Percentiles rank a stretch among this genome's conserved stretches.
phyloP scores from a whole-genome alignment of 768 basidiomycete genomes.

The Amanita pallidorosea region DNA sequence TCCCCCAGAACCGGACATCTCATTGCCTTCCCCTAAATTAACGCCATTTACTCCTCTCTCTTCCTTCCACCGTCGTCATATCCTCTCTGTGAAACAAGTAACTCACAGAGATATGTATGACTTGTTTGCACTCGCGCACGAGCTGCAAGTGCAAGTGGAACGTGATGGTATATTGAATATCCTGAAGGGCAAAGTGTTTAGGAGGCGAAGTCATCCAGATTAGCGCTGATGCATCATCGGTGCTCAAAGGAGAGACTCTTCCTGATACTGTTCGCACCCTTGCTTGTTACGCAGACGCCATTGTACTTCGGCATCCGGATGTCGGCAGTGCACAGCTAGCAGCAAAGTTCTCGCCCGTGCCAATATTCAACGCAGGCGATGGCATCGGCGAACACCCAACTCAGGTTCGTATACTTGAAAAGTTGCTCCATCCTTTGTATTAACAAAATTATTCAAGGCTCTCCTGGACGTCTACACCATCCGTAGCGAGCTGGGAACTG shows the following conservation, averaged over 20 bases:
- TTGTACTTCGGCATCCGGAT: slow-evolving; percentile 91
- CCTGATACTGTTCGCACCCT: slow-evolving; percentile 91
- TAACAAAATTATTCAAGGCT: slow-evolving; percentile 34
- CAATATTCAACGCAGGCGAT: slow-evolving; percentile 94
- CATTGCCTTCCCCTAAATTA: slow-evolving; percentile 35
- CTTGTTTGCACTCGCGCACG: slow-evolving; percentile 88
- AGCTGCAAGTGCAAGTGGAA: slow-evolving; percentile 96
- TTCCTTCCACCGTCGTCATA: slow-evolving; percentile 87
- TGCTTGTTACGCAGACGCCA: slow-evolving; percentile 90
- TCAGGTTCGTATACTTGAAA: slow-evolving; percentile 45
- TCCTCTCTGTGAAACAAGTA: slow-evolving; percentile 92
- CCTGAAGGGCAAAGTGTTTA: slow-evolving; percentile 82
- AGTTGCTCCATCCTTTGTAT: background rate
- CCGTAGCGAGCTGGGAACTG: slow-evolving; percentile 92
- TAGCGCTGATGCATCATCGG: slow-evolving; percentile 72
- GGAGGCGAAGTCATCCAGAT: slow-evolving; percentile 93
- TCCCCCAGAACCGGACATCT: slow-evolving; percentile 17
- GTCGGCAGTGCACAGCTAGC: slow-evolving; percentile 90
- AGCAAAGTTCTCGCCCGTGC: slow-evolving; percentile 94
- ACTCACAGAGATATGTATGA: slow-evolving; percentile 82
- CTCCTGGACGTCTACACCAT: slow-evolving; percentile 89
- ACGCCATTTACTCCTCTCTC: slow-evolving; percentile 44
- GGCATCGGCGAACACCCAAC: slow-evolving; percentile 97
- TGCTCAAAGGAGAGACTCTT: slow-evolving; percentile 87
- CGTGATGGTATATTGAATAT: slow-evolving; percentile 82